Evolutionary conservation across 1,139 yeast genomes (phyloP), one percentile per base, ranked within the genome.

Genomic region (Debaryomycetaceae sp.): DNA sequence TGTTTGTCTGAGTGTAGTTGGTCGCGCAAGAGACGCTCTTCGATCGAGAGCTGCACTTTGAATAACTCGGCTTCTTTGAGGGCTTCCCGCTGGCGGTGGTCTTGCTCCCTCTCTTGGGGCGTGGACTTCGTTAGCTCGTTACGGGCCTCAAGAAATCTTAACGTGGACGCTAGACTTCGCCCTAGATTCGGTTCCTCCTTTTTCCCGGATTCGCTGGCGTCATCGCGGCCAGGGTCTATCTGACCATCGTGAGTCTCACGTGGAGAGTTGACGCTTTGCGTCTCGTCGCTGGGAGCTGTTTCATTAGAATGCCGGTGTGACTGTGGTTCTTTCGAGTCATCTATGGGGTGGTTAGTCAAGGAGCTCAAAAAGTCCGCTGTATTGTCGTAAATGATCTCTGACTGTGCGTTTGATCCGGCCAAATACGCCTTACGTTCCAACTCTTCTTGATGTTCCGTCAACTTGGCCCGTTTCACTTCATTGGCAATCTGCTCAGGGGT

Each of bases 351-450:
- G n/a, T 41, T 45, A 14, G 48, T 49, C 36, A 80, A 50, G 1
- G 69, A 63, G 17, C 65, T 69, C 47, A 87, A 66, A 58, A 87
- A 84, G 34, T 80, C 85, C 3, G 70, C 59, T 4, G 81, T 82
- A 44, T 81, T 87, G 58, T 84, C 84, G 39, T 81, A 67, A 0
- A 78, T 68, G 31, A 78, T 49, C 1, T 72, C 75, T 11, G 44
- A 42, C 6, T 41, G 34, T 24, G 8, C 29, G 5, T 45, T 36
- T 5, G 36, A 24, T 33, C 42, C 33, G 2, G 44, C 29, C 6
- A 45, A 42, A 46, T 51, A 52, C 4, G 50, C 39, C 4, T 45
- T 52, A 36, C 52, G 53, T 9, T 57, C 67, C 27, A 58, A 38
- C 6, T 60, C 60, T 9, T 65, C 63, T 39, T 69, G 75, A n/a